These are phyloP conservation scores for Sarocladiaceae sp. DNA, from an alignment of 2,329 filamentous ascomycete genomes.

Conservation along the genomic window DNA sequence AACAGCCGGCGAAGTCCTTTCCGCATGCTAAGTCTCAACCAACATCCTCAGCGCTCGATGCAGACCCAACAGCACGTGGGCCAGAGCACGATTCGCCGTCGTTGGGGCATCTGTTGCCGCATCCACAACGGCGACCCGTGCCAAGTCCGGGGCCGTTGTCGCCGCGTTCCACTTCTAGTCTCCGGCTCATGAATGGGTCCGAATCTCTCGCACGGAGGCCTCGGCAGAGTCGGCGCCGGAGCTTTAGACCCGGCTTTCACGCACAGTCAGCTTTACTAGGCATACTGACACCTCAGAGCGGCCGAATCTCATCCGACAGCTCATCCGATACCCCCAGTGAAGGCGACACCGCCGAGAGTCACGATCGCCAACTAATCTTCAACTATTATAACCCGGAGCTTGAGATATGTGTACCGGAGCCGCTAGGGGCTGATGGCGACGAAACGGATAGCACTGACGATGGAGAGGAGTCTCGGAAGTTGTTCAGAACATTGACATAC, in stretches of 20 bases:
- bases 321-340: not conserved
- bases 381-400: slow-evolving; percentile 8
- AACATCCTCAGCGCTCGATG: not conserved
- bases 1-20: not conserved
- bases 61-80: not conserved
- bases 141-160: not conserved
- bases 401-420: slow-evolving; percentile 14
- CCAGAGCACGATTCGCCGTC: not conserved
- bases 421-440: not conserved
- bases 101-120: not conserved
- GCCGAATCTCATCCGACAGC: not conserved
- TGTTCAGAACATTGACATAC: not conserved
- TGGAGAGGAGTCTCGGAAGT: slow-evolving; percentile 8
- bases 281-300: not conserved
- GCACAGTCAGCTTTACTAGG: not conserved
- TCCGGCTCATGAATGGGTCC: not conserved
- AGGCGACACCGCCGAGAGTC: not conserved
- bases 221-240: not conserved
- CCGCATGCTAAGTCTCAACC: not conserved
- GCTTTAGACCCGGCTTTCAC: not conserved
- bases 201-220: not conserved
- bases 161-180: not conserved
- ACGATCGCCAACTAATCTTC: not conserved
- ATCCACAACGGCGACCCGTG: not conserved
- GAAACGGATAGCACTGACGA: slow-evolving; percentile 9